These are phyloP conservation scores for Penicillium verhagenii DNA, from an alignment of 495 filamentous ascomycete genomes.

Conservation along the genomic window DNA sequence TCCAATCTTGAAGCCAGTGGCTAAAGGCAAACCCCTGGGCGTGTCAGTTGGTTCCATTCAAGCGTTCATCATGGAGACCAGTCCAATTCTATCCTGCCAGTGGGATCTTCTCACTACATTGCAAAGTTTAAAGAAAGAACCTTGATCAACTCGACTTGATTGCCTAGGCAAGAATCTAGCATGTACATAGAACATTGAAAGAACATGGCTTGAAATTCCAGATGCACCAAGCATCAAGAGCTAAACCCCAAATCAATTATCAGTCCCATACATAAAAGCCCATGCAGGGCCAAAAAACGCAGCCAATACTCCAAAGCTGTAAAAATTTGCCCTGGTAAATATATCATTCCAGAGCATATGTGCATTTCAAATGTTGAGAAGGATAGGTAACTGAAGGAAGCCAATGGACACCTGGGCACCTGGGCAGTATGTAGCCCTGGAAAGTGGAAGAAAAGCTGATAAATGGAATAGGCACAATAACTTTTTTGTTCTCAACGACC, in stretches of 20 bases:
- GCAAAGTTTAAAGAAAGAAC: background rate
- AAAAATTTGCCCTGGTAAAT: no score
- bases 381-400: no score
- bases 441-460: no score
- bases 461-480: slow-evolving; percentile 3
- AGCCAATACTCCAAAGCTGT: no score
- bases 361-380: no score
- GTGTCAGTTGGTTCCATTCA: background rate
- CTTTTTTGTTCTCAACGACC: slow-evolving; percentile 15
- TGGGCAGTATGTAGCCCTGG: no score
- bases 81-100: background rate
- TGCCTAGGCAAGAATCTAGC: background rate
- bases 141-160: background rate
- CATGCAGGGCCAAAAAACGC: no score
- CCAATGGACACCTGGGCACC: no score
- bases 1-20: background rate
- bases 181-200: background rate
- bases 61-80: background rate
- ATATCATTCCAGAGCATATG: no score
- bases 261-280: no score
- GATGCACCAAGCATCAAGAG: background rate
- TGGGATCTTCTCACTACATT: background rate
- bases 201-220: no score
- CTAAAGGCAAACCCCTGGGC: background rate
- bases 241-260: background rate